Evolutionary conservation across 225 moss, liverwort and hornwort species (phyloP), one percentile per base, ranked within the genome.

Genomic region (Antitrichia curtipendula): DNA sequence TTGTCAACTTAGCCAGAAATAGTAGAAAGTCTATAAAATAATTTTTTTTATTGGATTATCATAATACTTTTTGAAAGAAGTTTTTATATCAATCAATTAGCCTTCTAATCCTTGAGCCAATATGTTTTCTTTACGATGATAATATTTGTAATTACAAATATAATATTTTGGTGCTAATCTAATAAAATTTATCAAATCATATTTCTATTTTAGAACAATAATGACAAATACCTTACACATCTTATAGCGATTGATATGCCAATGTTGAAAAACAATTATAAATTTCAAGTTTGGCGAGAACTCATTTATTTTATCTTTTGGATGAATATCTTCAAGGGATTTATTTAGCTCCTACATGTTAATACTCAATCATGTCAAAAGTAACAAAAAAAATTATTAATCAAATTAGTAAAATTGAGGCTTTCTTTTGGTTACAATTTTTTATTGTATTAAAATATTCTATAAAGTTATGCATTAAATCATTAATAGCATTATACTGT

Each of bases 231-330:
- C 92, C 88, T 93, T 93, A 84, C 50, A 71, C 2, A 63, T 84
- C 8, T 79, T 88, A 83, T 82, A 28, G 7, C 16, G 3, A 74
- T 90, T 59, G 16, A 88, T 88, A 16, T 86, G 86, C 91, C 88
- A 91, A 85, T 93, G 88, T 82, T 73, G 65, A 53, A 91, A 88
- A 64, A 93, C 86, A 29, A 32, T 59, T n/a, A 91, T 12, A 28
- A 32, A 84, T 63, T 82, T 82, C 17, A 89, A 59, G 3, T 86
- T 17, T 41, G 86, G 77, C 17, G 82, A n/a, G 66, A 86, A 63
- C 1, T 90, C 49, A 6, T 43, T 11, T 10, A 93, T 88, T 60
- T 68, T 89, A 27, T 93, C 68, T 54, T 93, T 15, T 6, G 9
- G 27, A 52, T 84, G 64, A 80, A 90, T 71, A 40, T 88, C 86